These are phyloP conservation scores for Sporothrix pallida DNA, from an alignment of 2,329 filamentous ascomycete species.

Conservation along the genomic window DNA sequence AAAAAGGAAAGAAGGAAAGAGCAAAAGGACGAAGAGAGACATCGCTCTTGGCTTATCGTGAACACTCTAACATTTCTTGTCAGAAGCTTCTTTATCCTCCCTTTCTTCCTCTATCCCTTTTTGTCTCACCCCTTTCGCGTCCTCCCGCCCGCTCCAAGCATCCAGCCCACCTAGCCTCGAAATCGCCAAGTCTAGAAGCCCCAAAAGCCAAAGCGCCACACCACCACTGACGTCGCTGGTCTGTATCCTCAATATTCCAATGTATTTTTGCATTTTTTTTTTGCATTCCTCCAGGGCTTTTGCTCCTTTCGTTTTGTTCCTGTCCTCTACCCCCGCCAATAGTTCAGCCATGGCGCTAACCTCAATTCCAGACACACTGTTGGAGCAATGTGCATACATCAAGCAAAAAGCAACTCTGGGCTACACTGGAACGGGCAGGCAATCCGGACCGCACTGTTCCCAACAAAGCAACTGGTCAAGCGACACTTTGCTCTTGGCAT, in stretches of 20 bases:
- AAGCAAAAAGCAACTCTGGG: background rate
- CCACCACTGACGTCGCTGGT: background rate
- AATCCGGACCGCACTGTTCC: background rate
- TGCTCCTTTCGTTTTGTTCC: no score
- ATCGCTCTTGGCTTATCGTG: background rate
- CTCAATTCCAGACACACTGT: background rate
- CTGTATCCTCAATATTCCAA: background rate
- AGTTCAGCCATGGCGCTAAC: background rate
- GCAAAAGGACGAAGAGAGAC: background rate
- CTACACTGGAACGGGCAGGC: background rate
- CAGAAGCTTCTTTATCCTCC: background rate
- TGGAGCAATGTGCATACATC: no score
- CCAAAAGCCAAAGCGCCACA: constrained; percentile 1
- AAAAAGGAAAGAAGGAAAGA: background rate
- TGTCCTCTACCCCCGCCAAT: background rate
- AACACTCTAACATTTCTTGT: background rate
- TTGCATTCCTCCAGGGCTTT: background rate
- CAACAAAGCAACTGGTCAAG: constrained; percentile 27
- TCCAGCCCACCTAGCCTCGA: background rate
- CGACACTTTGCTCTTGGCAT: constrained; percentile 22
- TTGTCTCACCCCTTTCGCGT: background rate
- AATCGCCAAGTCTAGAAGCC: background rate
- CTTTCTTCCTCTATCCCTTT: constrained; percentile 2
- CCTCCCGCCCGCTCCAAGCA: constrained; percentile 16
- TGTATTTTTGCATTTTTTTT: background rate